Evolutionary conservation across 345 rosid genomes (phyloP).

Genomic region (Euphorbia tirucalli): DNA sequence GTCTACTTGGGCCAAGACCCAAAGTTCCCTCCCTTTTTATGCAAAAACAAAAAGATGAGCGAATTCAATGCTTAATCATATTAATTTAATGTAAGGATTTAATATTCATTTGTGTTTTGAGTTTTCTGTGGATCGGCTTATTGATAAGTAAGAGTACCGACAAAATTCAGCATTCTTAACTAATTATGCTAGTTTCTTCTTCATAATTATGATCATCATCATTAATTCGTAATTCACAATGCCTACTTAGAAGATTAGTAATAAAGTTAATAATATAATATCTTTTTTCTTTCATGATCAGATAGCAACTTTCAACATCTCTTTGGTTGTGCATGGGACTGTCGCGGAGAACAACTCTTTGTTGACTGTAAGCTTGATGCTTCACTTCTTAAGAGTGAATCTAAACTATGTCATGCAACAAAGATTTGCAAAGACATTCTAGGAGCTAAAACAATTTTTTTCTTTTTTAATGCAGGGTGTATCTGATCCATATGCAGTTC

Average conservation of each 20-base stretch:
- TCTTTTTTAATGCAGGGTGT: constrained; percentile 43
- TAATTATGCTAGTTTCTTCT: neutral
- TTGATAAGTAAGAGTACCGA: too few species aligned
- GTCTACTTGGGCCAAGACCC: too few species aligned
- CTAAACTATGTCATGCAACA: neutral
- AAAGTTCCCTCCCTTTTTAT: too few species aligned
- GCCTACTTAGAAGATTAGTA: neutral
- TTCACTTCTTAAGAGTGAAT: constrained; percentile 3
- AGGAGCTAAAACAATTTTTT: neutral
- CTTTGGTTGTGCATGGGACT: constrained; percentile 84
- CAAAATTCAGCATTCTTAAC: neutral
- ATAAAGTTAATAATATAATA: neutral
- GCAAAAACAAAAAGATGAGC: too few species aligned
- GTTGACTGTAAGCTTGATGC: constrained; percentile 35
- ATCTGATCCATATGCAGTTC: constrained; percentile 68
- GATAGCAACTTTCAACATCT: constrained; percentile 81
- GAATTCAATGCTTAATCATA: too few species aligned
- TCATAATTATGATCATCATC: neutral
- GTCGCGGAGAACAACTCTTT: constrained; percentile 57
- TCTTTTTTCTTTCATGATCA: constrained; percentile 23
- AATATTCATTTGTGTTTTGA: neutral
- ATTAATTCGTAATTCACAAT: neutral
- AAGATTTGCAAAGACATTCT: neutral
- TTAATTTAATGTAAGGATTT: too few species aligned
- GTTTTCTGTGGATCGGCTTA: neutral